Evolutionary conservation across 148 eudicot species (phyloP).

Genomic region (Rhododendron griersonianum): DNA sequence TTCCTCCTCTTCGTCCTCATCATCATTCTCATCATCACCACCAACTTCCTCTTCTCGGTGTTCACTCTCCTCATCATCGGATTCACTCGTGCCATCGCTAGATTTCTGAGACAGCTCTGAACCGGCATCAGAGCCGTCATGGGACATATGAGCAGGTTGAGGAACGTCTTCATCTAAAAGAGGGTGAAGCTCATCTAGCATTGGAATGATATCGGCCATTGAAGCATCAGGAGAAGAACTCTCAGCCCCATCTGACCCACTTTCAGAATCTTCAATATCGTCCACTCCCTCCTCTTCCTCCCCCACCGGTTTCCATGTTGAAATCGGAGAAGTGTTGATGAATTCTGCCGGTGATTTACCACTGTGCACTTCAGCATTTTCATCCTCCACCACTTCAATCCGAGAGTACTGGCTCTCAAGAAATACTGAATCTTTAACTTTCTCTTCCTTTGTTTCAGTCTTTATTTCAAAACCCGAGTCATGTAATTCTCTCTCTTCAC

Average conservation of each 20-base stretch:
- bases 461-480: not conserved
- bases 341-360: constrained; percentile 11
- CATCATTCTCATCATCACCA: constrained; percentile 33
- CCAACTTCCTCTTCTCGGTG: constrained; percentile 25
- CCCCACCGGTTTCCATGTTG: constrained; percentile 16
- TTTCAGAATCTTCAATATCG: constrained; percentile 23
- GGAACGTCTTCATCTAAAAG: constrained; percentile 36
- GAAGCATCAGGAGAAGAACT: constrained; percentile 44
- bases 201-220: constrained; percentile 38
- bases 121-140: constrained; percentile 19
- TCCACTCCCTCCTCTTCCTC: constrained; percentile 16
- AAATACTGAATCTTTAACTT: not conserved
- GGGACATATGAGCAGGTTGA: constrained; percentile 16
- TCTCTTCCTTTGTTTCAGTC: constrained; percentile 10
- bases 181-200: constrained; percentile 44
- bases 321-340: constrained; percentile 1
- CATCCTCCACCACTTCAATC: constrained; percentile 9
- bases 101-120: constrained; percentile 25
- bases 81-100: constrained; percentile 18
- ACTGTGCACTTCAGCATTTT: constrained; percentile 5
- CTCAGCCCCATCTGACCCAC: constrained; percentile 32
- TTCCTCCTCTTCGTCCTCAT: constrained; percentile 43
- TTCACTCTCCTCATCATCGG: constrained; percentile 17
- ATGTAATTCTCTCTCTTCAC: constrained; percentile 1
- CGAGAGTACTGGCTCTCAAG: constrained; percentile 14